phyloP scores from a whole-genome alignment of 345 rosid species.

The Arabis hirsuta region DNA sequence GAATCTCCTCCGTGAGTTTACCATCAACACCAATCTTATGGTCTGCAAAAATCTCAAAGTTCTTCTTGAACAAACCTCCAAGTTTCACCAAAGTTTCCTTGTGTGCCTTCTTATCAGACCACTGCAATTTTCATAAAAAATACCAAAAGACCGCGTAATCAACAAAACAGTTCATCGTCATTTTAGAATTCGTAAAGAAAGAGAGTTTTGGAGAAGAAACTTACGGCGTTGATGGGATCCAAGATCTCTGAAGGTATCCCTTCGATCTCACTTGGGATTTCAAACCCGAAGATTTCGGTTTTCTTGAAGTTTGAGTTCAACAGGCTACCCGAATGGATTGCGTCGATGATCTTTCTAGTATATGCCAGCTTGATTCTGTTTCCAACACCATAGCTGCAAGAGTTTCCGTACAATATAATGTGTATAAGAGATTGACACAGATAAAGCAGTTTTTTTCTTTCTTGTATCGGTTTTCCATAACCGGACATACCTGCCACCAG shows the following conservation, averaged over 20 bases:
- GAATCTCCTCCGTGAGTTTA: constrained; percentile 79
- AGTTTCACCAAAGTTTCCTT: constrained; percentile 77
- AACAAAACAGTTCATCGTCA: neutral
- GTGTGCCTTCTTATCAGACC: constrained; percentile 85
- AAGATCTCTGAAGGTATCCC: constrained; percentile 90
- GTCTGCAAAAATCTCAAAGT: constrained; percentile 74
- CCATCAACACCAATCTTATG: constrained; percentile 78
- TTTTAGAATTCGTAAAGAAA: neutral
- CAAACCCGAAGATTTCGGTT: constrained; percentile 79
- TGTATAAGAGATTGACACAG: neutral
- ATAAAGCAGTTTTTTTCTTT: neutral
- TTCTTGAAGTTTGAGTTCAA: constrained; percentile 70
- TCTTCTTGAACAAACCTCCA: constrained; percentile 83
- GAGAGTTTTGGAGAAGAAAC: constrained; percentile 37
- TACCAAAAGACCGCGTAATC: neutral
- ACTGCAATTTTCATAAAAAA: constrained; percentile 49
- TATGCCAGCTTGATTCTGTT: constrained; percentile 82
- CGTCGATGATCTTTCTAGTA: constrained; percentile 89
- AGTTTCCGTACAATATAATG: neutral
- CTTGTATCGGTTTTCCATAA: neutral
- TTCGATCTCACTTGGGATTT: constrained; percentile 74
- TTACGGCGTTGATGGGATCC: constrained; percentile 77
- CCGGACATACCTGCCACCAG: constrained; percentile 78
- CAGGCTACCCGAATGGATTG: constrained; percentile 82
- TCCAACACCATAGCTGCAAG: constrained; percentile 78